phyloP scores from a whole-genome alignment of 2,329 filamentous ascomycete genomes.

The Colletotrichum costaricense region DNA sequence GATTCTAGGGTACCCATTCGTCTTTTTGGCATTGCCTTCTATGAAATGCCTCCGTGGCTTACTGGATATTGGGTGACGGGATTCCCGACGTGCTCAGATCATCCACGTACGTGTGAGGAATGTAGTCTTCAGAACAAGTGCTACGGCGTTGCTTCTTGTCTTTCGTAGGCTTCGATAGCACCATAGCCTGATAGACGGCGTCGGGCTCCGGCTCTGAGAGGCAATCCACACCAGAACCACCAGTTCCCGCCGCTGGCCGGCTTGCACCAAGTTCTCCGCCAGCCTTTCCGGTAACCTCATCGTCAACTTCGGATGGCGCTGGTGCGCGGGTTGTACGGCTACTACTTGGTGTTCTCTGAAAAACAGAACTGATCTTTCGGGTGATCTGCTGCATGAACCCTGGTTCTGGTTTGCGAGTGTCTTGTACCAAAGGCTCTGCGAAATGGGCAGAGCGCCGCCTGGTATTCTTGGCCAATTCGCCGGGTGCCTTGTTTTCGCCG shows the following conservation, averaged over 20 bases:
- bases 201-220: conserved; percentile 11
- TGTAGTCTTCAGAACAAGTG: conserved; percentile 7
- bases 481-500: too few relatives aligned
- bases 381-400: conserved; percentile 20
- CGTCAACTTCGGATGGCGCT: conserved; percentile 2
- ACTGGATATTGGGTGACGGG: neutral
- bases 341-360: neutral
- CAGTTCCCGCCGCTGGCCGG: too few relatives aligned
- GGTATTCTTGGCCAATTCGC: neutral
- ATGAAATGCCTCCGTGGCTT: neutral
- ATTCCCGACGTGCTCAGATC: neutral
- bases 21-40: too few relatives aligned
- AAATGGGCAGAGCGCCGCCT: conserved; percentile 11
- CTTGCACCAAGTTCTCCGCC: neutral
- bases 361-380: conserved; percentile 29
- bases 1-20: neutral
- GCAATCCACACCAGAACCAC: neutral
- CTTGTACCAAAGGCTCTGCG: neutral
- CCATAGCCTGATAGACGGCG: conserved; percentile 9
- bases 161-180: neutral
- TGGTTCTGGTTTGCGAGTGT: neutral
- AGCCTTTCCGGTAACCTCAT: neutral
- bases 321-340: conserved; percentile 1
- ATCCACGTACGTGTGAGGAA: neutral
- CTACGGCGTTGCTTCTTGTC: neutral